phyloP scores from a whole-genome alignment of 495 filamentous ascomycete species.

The Tuber umbilicatum region DNA sequence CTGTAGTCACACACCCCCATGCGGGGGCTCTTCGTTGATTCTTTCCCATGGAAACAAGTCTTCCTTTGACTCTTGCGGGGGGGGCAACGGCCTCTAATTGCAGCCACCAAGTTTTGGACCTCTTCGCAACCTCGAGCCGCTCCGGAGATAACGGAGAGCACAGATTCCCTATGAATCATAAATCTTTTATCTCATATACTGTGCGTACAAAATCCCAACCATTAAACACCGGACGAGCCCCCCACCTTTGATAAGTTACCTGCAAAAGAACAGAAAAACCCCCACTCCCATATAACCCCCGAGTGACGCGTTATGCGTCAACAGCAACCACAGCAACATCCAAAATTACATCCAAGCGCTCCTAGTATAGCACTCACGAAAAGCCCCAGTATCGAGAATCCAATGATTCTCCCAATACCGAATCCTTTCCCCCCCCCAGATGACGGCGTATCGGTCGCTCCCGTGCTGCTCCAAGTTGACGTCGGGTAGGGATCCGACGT shows the following conservation, averaged over 20 bases:
- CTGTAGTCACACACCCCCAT: too few relatives aligned
- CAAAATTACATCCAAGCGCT: background rate
- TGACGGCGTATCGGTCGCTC: rapidly evolving
- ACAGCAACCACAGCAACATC: background rate
- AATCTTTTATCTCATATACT: background rate
- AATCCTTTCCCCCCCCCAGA: background rate
- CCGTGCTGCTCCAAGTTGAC: background rate
- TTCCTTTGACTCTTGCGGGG: background rate
- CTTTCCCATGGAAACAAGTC: background rate
- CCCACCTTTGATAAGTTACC: background rate
- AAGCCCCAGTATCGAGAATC: background rate
- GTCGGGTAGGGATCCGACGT: background rate
- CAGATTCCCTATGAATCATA: background rate
- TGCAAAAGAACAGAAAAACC: background rate
- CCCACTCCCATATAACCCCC: background rate
- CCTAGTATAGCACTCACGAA: background rate
- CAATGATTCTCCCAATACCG: background rate
- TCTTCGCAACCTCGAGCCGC: background rate
- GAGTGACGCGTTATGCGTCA: background rate
- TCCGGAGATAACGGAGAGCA: background rate
- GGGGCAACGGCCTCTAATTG: background rate
- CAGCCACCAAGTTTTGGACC: background rate
- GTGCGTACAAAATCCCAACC: background rate
- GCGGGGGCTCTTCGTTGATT: background rate
- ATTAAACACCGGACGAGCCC: background rate